Conservation (phyloP, 2,329 filamentous ascomycete species). For the Alternaria conjuncta region DNA sequence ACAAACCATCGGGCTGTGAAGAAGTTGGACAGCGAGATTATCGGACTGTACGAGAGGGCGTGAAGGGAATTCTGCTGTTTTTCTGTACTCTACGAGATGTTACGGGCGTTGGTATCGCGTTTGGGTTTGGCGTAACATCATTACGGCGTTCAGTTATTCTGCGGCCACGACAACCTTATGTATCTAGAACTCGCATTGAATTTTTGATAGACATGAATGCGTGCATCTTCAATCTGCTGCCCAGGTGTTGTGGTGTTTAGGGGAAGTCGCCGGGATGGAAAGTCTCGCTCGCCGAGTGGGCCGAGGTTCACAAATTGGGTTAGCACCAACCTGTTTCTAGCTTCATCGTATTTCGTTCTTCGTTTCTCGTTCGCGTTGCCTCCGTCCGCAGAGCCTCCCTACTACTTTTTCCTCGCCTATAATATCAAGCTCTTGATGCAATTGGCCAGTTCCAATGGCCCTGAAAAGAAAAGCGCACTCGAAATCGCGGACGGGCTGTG, state of each 20-base stretch:
- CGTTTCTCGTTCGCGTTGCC: background rate
- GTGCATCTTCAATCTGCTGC: background rate
- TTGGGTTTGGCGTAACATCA: background rate
- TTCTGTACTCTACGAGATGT: background rate
- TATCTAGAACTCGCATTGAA: background rate
- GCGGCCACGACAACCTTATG: background rate
- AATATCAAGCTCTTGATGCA: background rate
- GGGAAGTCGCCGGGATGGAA: background rate
- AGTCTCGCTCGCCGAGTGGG: background rate
- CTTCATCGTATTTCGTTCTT: constrained; percentile 16
- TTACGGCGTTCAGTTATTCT: background rate
- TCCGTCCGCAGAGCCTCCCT: background rate
- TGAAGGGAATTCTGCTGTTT: background rate
- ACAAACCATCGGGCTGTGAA: constrained; percentile 3
- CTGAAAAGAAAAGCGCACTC: constrained; percentile 21
- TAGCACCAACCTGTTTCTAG: background rate
- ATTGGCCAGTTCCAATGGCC: background rate
- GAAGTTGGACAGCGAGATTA: constrained; percentile 5
- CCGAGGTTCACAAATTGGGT: background rate
- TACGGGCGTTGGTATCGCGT: background rate
- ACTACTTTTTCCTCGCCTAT: background rate
- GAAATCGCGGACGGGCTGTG: constrained; percentile 25
- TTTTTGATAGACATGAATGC: background rate
- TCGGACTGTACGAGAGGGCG: background rate
- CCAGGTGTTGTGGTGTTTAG: background rate